Evolutionary conservation across 2,329 filamentous ascomycete species (phyloP), one percentile per base, ranked within the genome.

Genomic region (Sporothrix variecibatus): DNA sequence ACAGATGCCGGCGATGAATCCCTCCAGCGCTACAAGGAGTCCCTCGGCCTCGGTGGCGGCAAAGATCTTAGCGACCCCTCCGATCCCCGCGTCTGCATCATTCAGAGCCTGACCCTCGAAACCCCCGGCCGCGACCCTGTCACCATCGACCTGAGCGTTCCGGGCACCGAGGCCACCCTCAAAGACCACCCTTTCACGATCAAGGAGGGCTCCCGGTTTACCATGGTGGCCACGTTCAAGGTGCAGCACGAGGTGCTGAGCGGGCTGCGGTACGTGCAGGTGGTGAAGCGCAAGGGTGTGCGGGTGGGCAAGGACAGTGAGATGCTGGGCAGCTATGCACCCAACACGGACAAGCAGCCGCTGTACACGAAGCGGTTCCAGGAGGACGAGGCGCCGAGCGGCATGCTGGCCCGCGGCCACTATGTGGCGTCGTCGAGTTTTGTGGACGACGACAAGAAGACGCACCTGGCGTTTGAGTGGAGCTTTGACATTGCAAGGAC

Each of bases 271-370:
- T 99, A 98, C 83, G 89, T 99, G 74, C 96, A 99, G 85, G 89
- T 94, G 56, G 93, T 98, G 76, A 97, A 96, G 88, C 89, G 95
- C 79, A 94, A 94, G 87, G 93, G 93, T 72, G 88, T 98, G 82
- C 90, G 90, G 75, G 90, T 95, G 76, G 93, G 92, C 86, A 99
- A 98, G 89, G 93, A 96, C 80, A 93, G 97, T 79, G 95, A 98
- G 86, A 99, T 99, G 96, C 93, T 99, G 88, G 94, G 95, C 78
- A 97, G 94, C 79, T 99, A 95, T 81, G 93, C 94, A 73, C 96
- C 96, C 77, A 98, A 92, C 86, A 98, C 95, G 23, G 92, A 94
- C 76, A 93, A 94, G 84, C 94, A 93, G 84, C 90, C 92, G 11
- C 83, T 92, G 76, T 97, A 98, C 84, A 90, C 91, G 83, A 98